phyloP scores from a whole-genome alignment of 2,329 filamentous ascomycete species.

The Samsoniella hepiali region DNA sequence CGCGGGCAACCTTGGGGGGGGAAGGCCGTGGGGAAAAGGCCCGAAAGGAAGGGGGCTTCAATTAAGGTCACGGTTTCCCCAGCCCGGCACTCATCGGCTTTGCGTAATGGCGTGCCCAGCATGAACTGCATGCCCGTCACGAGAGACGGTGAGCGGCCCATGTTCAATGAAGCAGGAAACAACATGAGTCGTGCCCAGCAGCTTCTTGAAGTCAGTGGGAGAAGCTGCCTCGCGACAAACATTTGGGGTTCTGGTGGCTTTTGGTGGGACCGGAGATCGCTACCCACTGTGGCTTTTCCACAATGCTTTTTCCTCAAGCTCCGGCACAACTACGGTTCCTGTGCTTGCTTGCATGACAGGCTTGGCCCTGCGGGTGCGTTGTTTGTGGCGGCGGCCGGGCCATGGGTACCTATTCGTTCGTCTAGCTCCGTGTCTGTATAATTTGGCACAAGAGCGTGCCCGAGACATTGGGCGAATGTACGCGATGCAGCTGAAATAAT shows the following conservation, averaged over 20 bases:
- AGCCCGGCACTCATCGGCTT: background rate
- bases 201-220: background rate
- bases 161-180: background rate
- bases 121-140: background rate
- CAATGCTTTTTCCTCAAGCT: background rate
- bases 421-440: no score
- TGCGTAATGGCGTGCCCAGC: background rate
- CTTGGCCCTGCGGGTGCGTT: background rate
- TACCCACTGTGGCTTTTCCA: conserved; percentile 14
- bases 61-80: background rate
- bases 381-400: background rate
- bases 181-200: background rate
- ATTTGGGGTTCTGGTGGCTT: background rate
- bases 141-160: background rate
- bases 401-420: background rate
- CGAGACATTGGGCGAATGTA: background rate
- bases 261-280: conserved; percentile 5
- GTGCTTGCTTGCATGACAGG: no score
- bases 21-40: conserved; percentile 14
- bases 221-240: no score
- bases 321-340: background rate
- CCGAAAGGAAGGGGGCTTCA: conserved; percentile 9
- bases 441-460: background rate
- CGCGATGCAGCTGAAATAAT: background rate
- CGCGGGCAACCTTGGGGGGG: background rate